Percentiles rank a stretch among this genome's conserved stretches.
Evolutionary conservation across 352 stramenopile species (phyloP).

Genomic region (Albugo laibachii): DNA sequence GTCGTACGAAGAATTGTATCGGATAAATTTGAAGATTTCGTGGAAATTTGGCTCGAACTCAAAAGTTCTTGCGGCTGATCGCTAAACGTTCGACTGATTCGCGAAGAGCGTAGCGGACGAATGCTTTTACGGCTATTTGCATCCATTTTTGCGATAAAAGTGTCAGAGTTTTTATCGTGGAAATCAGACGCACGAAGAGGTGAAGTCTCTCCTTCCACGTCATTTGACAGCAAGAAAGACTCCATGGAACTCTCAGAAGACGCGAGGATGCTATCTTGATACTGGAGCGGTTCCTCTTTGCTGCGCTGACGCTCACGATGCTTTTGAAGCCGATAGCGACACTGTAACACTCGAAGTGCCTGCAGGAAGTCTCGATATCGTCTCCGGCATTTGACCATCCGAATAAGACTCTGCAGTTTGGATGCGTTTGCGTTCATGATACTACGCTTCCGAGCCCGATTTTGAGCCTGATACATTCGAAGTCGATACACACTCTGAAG

Average conservation of each 20-base stretch:
- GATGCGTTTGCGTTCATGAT: conserved; percentile 19
- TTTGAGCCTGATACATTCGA: conserved; percentile 19
- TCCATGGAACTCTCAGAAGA: conserved; percentile 47
- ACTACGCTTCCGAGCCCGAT: conserved; percentile 13
- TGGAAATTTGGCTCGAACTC: too few species aligned
- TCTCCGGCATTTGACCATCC: conserved; percentile 25
- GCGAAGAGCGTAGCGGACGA: too few species aligned
- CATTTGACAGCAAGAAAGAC: conserved; percentile 41
- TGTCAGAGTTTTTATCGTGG: too few species aligned
- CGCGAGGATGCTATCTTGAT: conserved; percentile 42
- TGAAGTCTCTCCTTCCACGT: conserved; percentile 44
- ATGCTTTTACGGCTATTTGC: too few species aligned
- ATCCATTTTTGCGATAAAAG: too few species aligned
- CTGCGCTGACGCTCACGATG: conserved; percentile 3
- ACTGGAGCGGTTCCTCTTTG: conserved; percentile 13
- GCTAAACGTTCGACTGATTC: too few species aligned
- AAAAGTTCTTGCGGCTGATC: too few species aligned
- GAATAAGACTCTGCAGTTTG: conserved; percentile 33
- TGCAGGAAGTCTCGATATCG: conserved; percentile 28
- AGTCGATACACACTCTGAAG: conserved; percentile 44
- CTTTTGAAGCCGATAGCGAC: conserved; percentile 34
- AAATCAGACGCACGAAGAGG: conserved; percentile 5
- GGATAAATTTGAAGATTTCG: too few species aligned
- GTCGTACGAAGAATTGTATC: conserved; percentile 17
- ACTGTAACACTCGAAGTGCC: conserved; percentile 46